Percentiles rank a stretch among this genome's conserved stretches.
These are phyloP conservation scores for Stephania yunnanensis DNA, from an alignment of 164 flowering plant genomes.

Conservation along the genomic window DNA sequence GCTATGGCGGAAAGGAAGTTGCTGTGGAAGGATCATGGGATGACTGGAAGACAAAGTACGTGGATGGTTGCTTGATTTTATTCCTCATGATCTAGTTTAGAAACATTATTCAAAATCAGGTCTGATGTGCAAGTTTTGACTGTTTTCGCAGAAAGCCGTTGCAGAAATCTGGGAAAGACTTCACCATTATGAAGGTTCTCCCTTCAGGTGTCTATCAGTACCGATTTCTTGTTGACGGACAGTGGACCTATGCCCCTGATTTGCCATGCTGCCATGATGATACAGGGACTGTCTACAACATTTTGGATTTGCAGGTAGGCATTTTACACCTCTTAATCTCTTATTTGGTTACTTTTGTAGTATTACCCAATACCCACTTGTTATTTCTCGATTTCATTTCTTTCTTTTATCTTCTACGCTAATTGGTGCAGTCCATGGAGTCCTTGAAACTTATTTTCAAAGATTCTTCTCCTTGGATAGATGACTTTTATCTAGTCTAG, in stretches of 20 bases:
- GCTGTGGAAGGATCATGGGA: slow-evolving; percentile 95
- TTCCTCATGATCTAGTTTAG: neutral
- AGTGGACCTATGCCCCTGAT: slow-evolving; percentile 69
- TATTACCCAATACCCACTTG: neutral
- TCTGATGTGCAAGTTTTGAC: neutral
- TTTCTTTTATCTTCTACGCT: neutral
- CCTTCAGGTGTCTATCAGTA: slow-evolving; percentile 91
- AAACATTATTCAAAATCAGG: neutral
- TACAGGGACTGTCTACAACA: slow-evolving; percentile 54
- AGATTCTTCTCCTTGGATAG: neutral
- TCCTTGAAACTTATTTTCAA: neutral
- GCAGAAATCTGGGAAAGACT: slow-evolving; percentile 88
- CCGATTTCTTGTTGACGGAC: slow-evolving; percentile 78
- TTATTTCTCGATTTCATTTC: neutral
- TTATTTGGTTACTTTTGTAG: neutral
- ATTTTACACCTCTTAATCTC: slow-evolving; percentile 1
- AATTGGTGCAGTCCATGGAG: neutral
- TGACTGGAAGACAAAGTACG: slow-evolving; percentile 69
- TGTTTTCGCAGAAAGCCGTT: slow-evolving; percentile 45
- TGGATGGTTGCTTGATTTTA: neutral
- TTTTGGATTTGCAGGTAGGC: slow-evolving; percentile 72
- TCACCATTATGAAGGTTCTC: slow-evolving; percentile 71
- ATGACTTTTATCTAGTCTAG: neutral
- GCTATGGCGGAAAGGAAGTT: slow-evolving; percentile 69
- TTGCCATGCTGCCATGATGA: slow-evolving; percentile 66